A percentile compares a stretch with the other conserved stretches of the same genome.
Conservation (phyloP, 1,284 basidiomycete genomes). For the Hemileia vastatrix region DNA sequence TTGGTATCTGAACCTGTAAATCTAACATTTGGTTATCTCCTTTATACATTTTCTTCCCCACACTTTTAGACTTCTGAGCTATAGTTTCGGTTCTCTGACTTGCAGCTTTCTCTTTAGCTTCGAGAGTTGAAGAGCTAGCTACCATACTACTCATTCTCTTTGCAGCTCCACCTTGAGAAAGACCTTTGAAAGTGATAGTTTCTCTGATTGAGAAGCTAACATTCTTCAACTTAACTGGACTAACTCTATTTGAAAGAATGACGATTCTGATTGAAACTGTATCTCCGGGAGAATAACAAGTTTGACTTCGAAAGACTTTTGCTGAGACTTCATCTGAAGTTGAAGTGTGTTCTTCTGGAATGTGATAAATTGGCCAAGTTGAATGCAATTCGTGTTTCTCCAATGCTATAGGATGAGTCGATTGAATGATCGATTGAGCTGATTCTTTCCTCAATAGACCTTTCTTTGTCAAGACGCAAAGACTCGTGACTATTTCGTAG, state of each 20-base stretch:
- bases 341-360: not conserved
- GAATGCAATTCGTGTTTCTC: conserved; percentile 26
- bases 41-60: not conserved
- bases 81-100: not conserved
- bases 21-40: conserved; percentile 1
- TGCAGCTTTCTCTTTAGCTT: no score
- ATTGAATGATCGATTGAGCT: conserved; percentile 10
- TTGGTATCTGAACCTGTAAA: not conserved
- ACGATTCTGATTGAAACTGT: not conserved
- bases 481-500: conserved; percentile 23
- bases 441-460: not conserved
- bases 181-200: not conserved
- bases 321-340: not conserved
- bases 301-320: not conserved
- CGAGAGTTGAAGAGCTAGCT: no score
- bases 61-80: not conserved
- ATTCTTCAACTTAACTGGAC: conserved; percentile 2
- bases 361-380: conserved; percentile 26
- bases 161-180: not conserved
- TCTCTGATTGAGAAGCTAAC: conserved; percentile 4
- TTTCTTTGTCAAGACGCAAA: conserved; percentile 4
- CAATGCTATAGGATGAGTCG: conserved; percentile 15
- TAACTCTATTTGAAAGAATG: not conserved
- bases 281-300: conserved; percentile 1
- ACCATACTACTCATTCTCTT: no score